Evolutionary conservation across 2,329 filamentous ascomycete genomes (phyloP).

Genomic region (Coniochaeta ligniaria): DNA sequence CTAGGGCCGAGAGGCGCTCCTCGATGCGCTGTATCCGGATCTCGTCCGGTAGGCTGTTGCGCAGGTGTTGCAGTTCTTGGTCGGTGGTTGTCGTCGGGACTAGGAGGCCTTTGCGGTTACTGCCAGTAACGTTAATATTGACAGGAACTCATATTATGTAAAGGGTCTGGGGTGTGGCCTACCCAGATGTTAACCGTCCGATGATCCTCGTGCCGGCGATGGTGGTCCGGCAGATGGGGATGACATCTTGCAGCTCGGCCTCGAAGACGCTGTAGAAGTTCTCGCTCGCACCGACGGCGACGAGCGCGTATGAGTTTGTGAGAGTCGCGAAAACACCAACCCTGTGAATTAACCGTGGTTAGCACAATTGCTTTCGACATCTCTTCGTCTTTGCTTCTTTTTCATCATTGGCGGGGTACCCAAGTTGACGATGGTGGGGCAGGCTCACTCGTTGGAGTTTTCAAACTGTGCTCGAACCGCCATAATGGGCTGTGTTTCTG

Average conservation of each 20-base stretch:
- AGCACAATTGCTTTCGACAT: not conserved
- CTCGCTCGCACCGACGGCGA: constrained; percentile 90
- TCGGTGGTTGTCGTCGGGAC: constrained; percentile 95
- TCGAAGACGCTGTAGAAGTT: constrained; percentile 99
- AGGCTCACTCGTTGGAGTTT: constrained; percentile 75
- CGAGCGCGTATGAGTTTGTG: constrained; percentile 94
- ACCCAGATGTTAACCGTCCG: constrained; percentile 89
- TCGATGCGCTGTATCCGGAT: constrained; percentile 97
- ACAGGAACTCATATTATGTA: not conserved
- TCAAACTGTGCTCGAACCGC: constrained; percentile 72
- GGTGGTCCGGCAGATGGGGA: constrained; percentile 93
- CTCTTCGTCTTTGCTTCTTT: not conserved
- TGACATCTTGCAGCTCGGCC: constrained; percentile 92
- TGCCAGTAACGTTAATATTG: not conserved
- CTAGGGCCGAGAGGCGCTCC: constrained; percentile 88
- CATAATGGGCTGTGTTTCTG: constrained; percentile 35
- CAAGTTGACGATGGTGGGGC: constrained; percentile 16
- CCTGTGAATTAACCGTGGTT: constrained; percentile 36
- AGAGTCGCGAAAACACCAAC: constrained; percentile 95
- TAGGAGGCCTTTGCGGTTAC: constrained; percentile 93
- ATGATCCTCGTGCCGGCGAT: constrained; percentile 96
- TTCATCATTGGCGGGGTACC: constrained; percentile 12
- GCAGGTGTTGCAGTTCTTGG: constrained; percentile 94
- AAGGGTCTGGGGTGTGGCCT: constrained; percentile 20
- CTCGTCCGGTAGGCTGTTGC: constrained; percentile 84